These are phyloP conservation scores for Candida sphagnicola DNA, from an alignment of 805 yeast species.

Conservation along the genomic window DNA sequence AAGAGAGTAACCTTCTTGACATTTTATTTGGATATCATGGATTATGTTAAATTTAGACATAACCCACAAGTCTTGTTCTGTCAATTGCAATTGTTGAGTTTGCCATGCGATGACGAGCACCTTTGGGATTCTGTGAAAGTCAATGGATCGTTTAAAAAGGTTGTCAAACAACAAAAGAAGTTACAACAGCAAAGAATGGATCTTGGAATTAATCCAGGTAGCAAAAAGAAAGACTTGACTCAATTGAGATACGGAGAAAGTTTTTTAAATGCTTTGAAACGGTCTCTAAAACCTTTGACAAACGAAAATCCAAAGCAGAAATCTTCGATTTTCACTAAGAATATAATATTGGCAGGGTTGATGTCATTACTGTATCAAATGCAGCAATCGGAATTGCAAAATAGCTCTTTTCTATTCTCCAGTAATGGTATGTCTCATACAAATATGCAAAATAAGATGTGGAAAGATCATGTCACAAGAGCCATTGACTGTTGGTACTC, in stretches of 20 bases:
- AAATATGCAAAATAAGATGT: slow-evolving; percentile 39
- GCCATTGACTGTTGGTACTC: slow-evolving; percentile 52
- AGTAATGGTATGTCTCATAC: slow-evolving; percentile 12
- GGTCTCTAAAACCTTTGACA: slow-evolving; percentile 50
- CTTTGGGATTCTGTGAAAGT: slow-evolving; percentile 39
- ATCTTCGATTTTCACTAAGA: slow-evolving; percentile 54
- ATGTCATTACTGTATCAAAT: slow-evolving; percentile 24
- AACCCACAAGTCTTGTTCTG: slow-evolving; percentile 41
- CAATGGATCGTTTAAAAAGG: slow-evolving; percentile 33
- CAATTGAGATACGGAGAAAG: slow-evolving; percentile 19
- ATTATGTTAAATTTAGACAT: slow-evolving; percentile 77
- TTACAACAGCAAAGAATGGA: slow-evolving; percentile 12
- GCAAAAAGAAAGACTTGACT: slow-evolving; percentile 5
- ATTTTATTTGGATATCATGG: slow-evolving; percentile 74
- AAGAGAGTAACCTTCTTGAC: slow-evolving; percentile 79
- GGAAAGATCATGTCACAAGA: slow-evolving; percentile 69
- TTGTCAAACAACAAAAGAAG: slow-evolving; percentile 34
- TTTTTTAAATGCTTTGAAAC: slow-evolving; percentile 57
- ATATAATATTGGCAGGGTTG: slow-evolving; percentile 37
- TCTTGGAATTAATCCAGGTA: slow-evolving; percentile 4
- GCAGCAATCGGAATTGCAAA: slow-evolving; percentile 34
- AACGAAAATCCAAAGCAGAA: slow-evolving; percentile 6
- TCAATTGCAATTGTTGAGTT: slow-evolving; percentile 35
- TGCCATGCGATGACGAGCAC: slow-evolving; percentile 39
- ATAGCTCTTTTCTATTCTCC: slow-evolving; percentile 36